Conservation (phyloP, 176 grass and related monocot genomes). For the Carex scoparia region DNA sequence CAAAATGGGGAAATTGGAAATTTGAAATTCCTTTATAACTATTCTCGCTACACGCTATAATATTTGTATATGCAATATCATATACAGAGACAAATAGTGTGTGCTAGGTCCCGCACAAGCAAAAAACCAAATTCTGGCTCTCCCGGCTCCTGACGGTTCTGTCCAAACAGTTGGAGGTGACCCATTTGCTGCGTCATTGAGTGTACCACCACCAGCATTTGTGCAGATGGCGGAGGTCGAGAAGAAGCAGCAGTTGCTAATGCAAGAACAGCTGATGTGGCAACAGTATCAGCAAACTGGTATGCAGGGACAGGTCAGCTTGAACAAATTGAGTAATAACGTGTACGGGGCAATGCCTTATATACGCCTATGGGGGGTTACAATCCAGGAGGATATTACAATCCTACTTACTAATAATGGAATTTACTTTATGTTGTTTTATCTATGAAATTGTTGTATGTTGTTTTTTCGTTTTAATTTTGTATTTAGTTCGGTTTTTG, state of each 20-base stretch:
- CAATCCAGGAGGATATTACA: slow-evolving; percentile 53
- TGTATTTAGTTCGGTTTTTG: slow-evolving; percentile 17
- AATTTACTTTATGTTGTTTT: not conserved
- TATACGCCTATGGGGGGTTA: slow-evolving; percentile 51
- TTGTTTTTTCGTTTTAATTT: slow-evolving; percentile 16
- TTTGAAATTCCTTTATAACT: not conserved
- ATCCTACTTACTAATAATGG: slow-evolving; percentile 57
- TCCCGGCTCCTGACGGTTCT: slow-evolving; percentile 76
- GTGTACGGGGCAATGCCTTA: slow-evolving; percentile 33
- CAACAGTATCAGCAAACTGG: slow-evolving; percentile 80
- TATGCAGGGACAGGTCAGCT: slow-evolving; percentile 77
- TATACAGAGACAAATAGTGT: not conserved
- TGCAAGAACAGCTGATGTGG: slow-evolving; percentile 90
- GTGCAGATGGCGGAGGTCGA: slow-evolving; percentile 95
- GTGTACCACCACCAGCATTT: slow-evolving; percentile 62
- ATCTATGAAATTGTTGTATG: not conserved
- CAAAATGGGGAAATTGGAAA: not conserved
- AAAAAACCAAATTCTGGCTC: slow-evolving; percentile 37
- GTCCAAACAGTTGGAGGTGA: slow-evolving; percentile 70
- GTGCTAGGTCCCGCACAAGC: not conserved
- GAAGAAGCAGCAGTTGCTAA: slow-evolving; percentile 82
- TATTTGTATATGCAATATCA: not conserved
- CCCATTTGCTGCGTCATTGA: slow-evolving; percentile 69
- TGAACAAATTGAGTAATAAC: slow-evolving; percentile 54
- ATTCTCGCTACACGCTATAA: not conserved